Evolutionary conservation across 139 green algal species (phyloP), one percentile per base, ranked within the genome.

Genomic region (Pycnococcus provasolii): DNA sequence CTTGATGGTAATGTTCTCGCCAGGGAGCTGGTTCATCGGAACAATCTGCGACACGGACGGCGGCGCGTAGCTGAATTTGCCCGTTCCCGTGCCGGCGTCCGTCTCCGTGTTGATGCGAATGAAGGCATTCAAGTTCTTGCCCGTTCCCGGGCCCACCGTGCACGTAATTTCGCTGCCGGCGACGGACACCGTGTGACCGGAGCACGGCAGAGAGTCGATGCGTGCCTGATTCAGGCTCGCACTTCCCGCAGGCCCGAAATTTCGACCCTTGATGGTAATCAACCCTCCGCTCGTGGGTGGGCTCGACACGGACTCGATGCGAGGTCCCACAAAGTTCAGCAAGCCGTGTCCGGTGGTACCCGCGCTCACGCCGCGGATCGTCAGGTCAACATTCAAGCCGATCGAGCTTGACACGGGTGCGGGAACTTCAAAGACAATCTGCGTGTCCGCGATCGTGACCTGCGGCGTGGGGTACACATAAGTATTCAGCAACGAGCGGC

Each of bases 211-310:
- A 13, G 43, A 42, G 63, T 70, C 37, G 47, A 70, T 43, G 6
- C n/a, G 46, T 11, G 52, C 63, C 42, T 41, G 48, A 26, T 66
- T 66, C 7, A 63, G 13, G 45, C 62, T 61, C 42, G 59, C 52
- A 3, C 42, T 50, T n/a, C 68, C 68, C 40, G 59, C 41, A 2
- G 68, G 68, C 6, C 68, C 68, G 50, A 74, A 74, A 46, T 74
- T 67, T 4, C 37, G 61, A 11, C 68, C 11, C 7, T n/a, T 72
- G 51, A 72, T 68, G 26, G 54, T 72, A 3, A 72, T 41, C 54
- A 43, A n/a, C 4, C 66, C 66, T 15, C 66, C 66, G 53, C n/a
- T n/a, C 4, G 66, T 72, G 45, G 37, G 5, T 7, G n/a, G 15
- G 26, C 15, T 47, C n/a, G 6, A 43, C 40, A 42, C 40, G 42